Evolutionary conservation across 106 monocot species (phyloP).

Genomic region (Phalaenopsis equestris): DNA sequence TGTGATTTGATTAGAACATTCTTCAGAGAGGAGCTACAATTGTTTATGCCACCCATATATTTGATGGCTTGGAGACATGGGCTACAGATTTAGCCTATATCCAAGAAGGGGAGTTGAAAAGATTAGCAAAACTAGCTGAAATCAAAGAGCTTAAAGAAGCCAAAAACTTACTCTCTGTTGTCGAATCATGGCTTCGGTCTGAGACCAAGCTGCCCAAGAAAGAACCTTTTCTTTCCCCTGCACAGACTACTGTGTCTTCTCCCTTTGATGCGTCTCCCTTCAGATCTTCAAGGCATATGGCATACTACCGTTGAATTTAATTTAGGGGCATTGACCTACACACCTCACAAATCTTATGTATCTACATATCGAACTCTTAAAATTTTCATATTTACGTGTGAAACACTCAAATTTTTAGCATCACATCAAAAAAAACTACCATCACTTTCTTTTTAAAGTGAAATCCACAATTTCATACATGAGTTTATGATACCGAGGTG

Average conservation of each 20-base stretch:
- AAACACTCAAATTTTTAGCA: no score
- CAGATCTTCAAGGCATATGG: constrained; percentile 90
- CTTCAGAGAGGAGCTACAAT: constrained; percentile 91
- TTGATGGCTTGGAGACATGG: constrained; percentile 93
- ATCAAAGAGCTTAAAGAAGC: constrained; percentile 53
- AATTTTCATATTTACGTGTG: no score
- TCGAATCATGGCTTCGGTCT: constrained; percentile 83
- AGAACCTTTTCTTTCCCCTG: constrained; percentile 7
- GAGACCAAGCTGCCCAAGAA: constrained; percentile 55
- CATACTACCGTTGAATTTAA: constrained; percentile 75
- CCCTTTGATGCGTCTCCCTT: constrained; percentile 76
- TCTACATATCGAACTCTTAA: no score
- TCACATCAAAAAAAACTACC: no score
- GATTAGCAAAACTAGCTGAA: constrained; percentile 38
- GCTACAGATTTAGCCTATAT: constrained; percentile 83
- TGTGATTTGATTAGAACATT: not conserved
- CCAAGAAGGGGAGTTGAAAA: constrained; percentile 83
- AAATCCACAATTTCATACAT: no score
- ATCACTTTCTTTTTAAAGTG: no score
- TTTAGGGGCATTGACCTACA: no score
- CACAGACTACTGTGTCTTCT: constrained; percentile 17
- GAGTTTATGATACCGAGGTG: no score
- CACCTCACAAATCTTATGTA: no score
- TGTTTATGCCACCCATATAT: constrained; percentile 97
- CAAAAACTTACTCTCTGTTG: constrained; percentile 78